A percentile compares a stretch with the other conserved stretches of the same genome.
These are phyloP conservation scores for Solanum hybrid DNA, from an alignment of 305 asterid species.

Conservation along the genomic window DNA sequence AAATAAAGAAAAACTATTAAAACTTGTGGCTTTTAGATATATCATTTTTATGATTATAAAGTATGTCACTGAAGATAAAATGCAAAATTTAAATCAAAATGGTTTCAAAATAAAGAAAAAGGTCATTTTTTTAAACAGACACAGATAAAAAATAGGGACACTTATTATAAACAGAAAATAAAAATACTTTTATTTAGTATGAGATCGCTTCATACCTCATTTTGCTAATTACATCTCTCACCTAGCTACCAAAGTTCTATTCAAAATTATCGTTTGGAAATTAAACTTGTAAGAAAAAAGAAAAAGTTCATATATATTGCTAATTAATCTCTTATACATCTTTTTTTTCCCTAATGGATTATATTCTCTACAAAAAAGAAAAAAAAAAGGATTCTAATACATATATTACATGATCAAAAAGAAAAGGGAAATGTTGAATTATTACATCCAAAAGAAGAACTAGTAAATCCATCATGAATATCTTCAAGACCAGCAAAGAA, in stretches of 20 bases:
- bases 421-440: neutral
- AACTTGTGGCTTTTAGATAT: neutral
- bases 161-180: neutral
- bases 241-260: neutral
- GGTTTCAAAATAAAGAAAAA: neutral
- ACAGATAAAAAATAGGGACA: neutral
- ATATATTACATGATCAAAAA: neutral
- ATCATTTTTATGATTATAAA: neutral
- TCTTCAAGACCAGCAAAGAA: slow-evolving; percentile 14
- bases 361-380: neutral
- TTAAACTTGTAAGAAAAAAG: neutral
- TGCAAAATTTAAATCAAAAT: neutral
- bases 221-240: neutral
- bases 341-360: neutral
- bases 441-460: neutral
- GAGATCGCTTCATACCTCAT: neutral
- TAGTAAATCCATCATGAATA: neutral
- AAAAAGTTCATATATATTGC: neutral
- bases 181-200: neutral
- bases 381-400: neutral
- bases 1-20: neutral
- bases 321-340: neutral
- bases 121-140: neutral
- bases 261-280: neutral
- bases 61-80: neutral